Evolutionary conservation across 2,329 filamentous ascomycete genomes (phyloP).

Genomic region (Monilinia vaccinii-corymbosi): DNA sequence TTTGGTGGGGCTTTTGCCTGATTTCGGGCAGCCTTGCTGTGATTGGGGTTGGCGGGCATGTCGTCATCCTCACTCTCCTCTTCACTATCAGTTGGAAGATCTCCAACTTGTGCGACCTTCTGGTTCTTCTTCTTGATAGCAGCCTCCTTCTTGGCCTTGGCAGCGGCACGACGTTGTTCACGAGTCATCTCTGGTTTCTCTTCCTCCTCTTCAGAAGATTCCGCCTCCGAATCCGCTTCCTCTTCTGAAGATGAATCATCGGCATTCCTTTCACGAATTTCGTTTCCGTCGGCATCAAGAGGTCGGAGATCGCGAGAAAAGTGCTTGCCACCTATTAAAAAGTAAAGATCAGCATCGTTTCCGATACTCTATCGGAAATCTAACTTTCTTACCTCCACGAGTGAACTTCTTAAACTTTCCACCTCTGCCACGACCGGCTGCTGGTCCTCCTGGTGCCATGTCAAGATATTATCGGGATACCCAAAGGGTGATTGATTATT

Average conservation of each 20-base stretch:
- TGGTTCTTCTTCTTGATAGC: conserved; percentile 70
- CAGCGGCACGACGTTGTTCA: conserved; percentile 77
- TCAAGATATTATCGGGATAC: not conserved
- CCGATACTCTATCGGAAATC: too few species aligned
- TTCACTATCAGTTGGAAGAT: conserved; percentile 65
- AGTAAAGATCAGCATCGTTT: conserved; percentile 15
- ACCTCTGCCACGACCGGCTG: conserved; percentile 54
- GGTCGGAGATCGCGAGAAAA: conserved; percentile 89
- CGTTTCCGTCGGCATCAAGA: conserved; percentile 80
- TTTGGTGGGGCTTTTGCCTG: conserved; percentile 38
- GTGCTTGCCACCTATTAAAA: conserved; percentile 70
- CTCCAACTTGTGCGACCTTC: conserved; percentile 68
- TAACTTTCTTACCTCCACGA: conserved; percentile 61
- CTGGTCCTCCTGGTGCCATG: conserved; percentile 43
- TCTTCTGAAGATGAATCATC: conserved; percentile 39
- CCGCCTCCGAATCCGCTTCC: conserved; percentile 44
- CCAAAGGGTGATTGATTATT: not conserved
- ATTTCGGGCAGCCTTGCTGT: conserved; percentile 64
- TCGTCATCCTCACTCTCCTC: conserved; percentile 49
- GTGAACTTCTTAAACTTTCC: conserved; percentile 94
- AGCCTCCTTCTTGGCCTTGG: conserved; percentile 85
- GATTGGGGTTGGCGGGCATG: conserved; percentile 87
- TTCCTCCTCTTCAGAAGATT: conserved; percentile 38
- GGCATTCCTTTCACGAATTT: conserved; percentile 69
- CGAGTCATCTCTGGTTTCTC: conserved; percentile 56